Evolutionary conservation across 495 filamentous ascomycete species (phyloP), one percentile per base, ranked within the genome.

Genomic region (Hypoxylon lienhwacheense): DNA sequence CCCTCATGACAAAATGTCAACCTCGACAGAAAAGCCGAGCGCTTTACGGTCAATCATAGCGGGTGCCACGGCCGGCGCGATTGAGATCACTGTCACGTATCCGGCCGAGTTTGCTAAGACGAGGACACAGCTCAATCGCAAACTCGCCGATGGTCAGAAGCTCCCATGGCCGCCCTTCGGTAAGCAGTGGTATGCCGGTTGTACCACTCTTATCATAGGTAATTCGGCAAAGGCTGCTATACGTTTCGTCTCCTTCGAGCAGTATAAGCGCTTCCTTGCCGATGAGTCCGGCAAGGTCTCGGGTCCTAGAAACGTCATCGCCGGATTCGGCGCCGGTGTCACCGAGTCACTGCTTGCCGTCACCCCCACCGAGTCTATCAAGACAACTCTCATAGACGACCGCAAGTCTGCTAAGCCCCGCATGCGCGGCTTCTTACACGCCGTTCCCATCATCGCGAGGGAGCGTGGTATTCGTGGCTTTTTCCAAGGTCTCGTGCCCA

Each of bases 41-140:
- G 78, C 85, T 37, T 66, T 95, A 63, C 85, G 91, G 54, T 95
- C 90, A 46, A 88, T 96, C 52, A 77, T 96, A 63, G 91, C 91
- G 29, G 91, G 91, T 48, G 86, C 89, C 44, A 87, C 86, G 14
- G 93, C 93, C 32, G 93, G 93, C 64, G 93, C 93, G 43, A 82
- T 97, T 53, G 93, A 98, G 72, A 97, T 98, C 76, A 85, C 90
- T 49, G 96, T 98, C 63, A 97, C 93, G 47, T 98, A 98, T 74
- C 93, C 93, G 37, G 92, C 92, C 61, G 93, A 98, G 71, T 98
- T 97, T 70, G 93, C 92, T 49, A 98, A 98, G 73, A 98, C 93
- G 35, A 79, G 93, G 47, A 87, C 88, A 44, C 93, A 98, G 70
- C 86, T 98, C 62, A 97, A 98, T 63, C 86, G 87, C 61, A 82